Evolutionary conservation across 495 filamentous ascomycete species (phyloP).

Genomic region (Elaphomyces granulatus): DNA sequence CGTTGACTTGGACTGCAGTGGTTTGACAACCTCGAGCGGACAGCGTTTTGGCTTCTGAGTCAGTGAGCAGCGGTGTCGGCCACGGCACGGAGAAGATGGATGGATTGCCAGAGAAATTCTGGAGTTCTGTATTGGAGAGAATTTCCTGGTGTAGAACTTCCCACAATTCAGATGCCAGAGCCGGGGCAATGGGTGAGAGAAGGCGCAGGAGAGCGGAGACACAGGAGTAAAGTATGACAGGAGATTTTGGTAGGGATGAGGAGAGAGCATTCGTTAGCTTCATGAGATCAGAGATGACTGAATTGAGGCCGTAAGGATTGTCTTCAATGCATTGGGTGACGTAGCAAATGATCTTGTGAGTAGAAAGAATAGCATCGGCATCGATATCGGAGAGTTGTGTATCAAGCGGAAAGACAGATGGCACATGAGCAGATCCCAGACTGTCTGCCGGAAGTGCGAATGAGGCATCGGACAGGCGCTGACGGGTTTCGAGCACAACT

Average conservation of each 20-base stretch:
- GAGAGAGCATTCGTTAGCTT: constrained; percentile 55
- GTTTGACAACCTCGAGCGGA: constrained; percentile 25
- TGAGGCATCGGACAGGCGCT: constrained; percentile 13
- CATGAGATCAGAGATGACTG: constrained; percentile 67
- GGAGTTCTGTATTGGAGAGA: constrained; percentile 5
- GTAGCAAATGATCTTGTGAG: constrained; percentile 51
- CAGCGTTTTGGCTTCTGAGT: constrained; percentile 34
- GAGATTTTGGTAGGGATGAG: constrained; percentile 19
- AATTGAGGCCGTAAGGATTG: constrained; percentile 60
- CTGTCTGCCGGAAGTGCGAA: constrained; percentile 11
- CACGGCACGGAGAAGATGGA: constrained; percentile 38
- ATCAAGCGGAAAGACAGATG: constrained; percentile 16
- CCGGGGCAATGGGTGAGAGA: constrained; percentile 63
- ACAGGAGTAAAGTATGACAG: constrained; percentile 22
- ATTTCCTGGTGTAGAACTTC: constrained; percentile 34
- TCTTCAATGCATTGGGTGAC: constrained; percentile 54
- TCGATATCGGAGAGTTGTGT: constrained; percentile 32
- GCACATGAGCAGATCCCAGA: constrained; percentile 12
- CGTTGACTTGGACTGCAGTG: constrained; percentile 63
- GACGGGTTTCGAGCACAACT: constrained; percentile 27
- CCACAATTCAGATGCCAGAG: constrained; percentile 71
- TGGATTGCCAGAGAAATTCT: constrained; percentile 7
- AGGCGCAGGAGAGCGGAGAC: constrained; percentile 46
- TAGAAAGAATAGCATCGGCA: constrained; percentile 42
- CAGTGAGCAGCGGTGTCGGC: constrained; percentile 31